Base-by-base conservation (phyloP, 2,329 filamentous ascomycete genomes). In the Fusarium avenaceum region DNA sequence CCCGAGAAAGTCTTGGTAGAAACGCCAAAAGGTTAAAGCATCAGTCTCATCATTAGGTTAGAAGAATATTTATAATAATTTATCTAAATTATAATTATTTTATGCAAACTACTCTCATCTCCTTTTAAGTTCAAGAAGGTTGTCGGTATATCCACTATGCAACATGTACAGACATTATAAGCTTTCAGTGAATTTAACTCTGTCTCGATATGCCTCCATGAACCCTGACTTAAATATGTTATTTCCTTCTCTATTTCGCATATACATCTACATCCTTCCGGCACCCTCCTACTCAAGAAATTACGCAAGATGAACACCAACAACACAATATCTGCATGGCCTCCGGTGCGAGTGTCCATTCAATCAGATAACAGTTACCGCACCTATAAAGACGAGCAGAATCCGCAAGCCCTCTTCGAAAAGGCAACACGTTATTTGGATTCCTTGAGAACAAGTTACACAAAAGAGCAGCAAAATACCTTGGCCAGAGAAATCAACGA, bases 401-500 rank as follows among this genome's bases (percentile, higher is more conserved):
- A 64, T 13, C 55, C 69, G 6, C 20, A 44, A 8, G 22, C 11
- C 2, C 49, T 71, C 11, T 71, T 70, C n/a, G 39, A 61, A 7
- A 70, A 61, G 33, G 61, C 61, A 0, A 54, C 22, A 4, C 24
- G 32, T n/a, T 52, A 54, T 24, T 38, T 67, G 20, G 26, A 13
- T 26, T 44, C 47, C 8, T 9, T 53, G 20, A 51, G 6, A 45
- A 38, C 22, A 2, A 13, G 39, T 4, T 48, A 43, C 7, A 22
- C 57, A 2, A 30, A 17, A n/a, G 39, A 59, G 3, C 54, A 65
- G n/a, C 44, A 67, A n/a, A 52, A 62, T 1, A 10, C 56, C 5
- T 33, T 71, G 4, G 11, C 51, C 14, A 56, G 54, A 5, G 64
- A 65, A 44, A 44, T 66, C 3, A 48, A 72, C 8, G 52, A 70